Evolutionary conservation across 495 filamentous ascomycete species (phyloP), one percentile per base, ranked within the genome.

Genomic region (Tuber aestivum): DNA sequence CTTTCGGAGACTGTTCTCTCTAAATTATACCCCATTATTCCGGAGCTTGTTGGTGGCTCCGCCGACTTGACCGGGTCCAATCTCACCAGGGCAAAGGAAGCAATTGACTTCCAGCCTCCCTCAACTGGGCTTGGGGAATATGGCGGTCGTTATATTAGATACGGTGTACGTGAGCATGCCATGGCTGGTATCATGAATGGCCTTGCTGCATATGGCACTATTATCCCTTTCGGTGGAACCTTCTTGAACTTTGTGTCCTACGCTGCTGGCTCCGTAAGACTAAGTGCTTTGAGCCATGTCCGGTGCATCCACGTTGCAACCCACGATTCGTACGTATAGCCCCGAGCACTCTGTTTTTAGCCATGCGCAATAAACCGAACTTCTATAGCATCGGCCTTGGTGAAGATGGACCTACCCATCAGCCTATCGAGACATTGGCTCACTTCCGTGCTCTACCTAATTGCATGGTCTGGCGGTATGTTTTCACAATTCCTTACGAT

Each of bases 221-320:
- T 97, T 83, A 92, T 99, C 83, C 95, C 95, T 72, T 96, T 93
- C 78, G 92, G 89, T 73, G 95, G 95, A 85, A 97, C 95, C 82
- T 99, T 99, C 91, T 87, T 99, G 77, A 99, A 99, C 92, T 99
- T 99, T 87, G 94, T 99, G 77, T 99, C 95, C 37, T 99, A 99
- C 84, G 95, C 93, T 78, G 93, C 95, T 78, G 95, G 95, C 85
- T 91, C 96, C 83, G 92, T 98, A 82, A 94, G 95, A 85, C 90
- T 99, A 40, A 97, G 94, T 70, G 90, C 96, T 44, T 88, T 99
- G 75, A 96, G 94, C 44, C 95, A 94, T 85, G 89, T 93, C 84
- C 94, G 95, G 79, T 89, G 89, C 84, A 95, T 99, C 87, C 96
- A 95, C 89, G 89, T 99, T 83, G 95, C 96, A 76, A 99, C 95